These are phyloP conservation scores for Colletotrichum scovillei DNA, from an alignment of 2,329 filamentous ascomycete genomes.

Conservation along the genomic window DNA sequence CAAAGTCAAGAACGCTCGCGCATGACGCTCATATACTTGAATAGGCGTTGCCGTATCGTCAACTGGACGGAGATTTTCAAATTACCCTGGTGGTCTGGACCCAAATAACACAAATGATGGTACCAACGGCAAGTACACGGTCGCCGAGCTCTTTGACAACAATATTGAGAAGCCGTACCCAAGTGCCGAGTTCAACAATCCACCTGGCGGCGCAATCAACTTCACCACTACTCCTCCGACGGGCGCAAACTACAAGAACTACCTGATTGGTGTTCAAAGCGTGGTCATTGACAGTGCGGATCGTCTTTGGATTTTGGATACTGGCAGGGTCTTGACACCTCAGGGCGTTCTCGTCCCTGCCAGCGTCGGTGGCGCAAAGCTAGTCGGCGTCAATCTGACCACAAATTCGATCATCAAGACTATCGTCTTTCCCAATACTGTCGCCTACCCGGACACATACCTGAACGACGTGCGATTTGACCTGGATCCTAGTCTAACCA, in stretches of 20 bases:
- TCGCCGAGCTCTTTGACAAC: slow-evolving; percentile 1
- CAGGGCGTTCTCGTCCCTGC: slow-evolving; percentile 11
- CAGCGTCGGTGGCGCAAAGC: slow-evolving; percentile 7
- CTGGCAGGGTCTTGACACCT: not conserved
- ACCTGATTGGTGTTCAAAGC: slow-evolving; percentile 12
- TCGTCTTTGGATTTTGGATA: slow-evolving; percentile 12
- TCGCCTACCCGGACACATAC: slow-evolving; percentile 8
- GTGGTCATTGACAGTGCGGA: slow-evolving; percentile 11
- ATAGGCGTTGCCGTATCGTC: slow-evolving; percentile 4
- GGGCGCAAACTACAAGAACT: not conserved
- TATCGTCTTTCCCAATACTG: not conserved
- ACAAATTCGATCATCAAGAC: slow-evolving; percentile 5
- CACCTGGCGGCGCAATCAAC: slow-evolving; percentile 14
- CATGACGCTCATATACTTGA: not conserved
- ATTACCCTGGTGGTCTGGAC: slow-evolving; percentile 9
- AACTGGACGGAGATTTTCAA: slow-evolving; percentile 9
- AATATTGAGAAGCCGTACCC: slow-evolving; percentile 2
- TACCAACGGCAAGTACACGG: slow-evolving; percentile 1
- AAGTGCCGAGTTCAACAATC: not conserved
- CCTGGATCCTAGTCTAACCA: slow-evolving; percentile 1
- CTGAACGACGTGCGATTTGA: slow-evolving; percentile 18
- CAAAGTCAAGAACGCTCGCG: not conserved
- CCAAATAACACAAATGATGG: slow-evolving; percentile 16
- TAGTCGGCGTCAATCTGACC: not conserved
- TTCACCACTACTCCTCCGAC: slow-evolving; percentile 5